phyloP scores from a whole-genome alignment of 2,329 filamentous ascomycete species.

The Colletotrichum euphorbiae region DNA sequence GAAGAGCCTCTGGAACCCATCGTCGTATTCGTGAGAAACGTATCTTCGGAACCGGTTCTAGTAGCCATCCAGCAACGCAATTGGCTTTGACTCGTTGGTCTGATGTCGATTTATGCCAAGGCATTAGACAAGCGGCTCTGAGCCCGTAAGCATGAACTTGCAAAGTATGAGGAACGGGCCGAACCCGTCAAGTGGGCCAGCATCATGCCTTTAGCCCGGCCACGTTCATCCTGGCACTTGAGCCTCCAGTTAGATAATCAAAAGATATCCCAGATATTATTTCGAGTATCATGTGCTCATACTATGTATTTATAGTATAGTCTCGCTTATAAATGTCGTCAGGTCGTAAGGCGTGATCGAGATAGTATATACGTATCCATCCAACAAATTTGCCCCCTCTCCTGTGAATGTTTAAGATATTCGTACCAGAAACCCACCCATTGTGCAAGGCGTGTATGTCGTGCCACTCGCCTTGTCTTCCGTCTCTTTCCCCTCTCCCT shows the following conservation, averaged over 20 bases:
- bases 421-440: constrained; percentile 4
- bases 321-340: constrained; percentile 34
- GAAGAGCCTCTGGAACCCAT: neutral
- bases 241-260: neutral
- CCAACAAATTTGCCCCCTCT: constrained; percentile 16
- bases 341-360: constrained; percentile 39
- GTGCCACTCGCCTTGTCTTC: neutral
- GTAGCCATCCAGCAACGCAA: neutral
- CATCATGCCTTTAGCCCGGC: constrained; percentile 8
- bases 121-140: neutral
- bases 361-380: constrained; percentile 33
- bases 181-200: constrained; percentile 20
- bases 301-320: neutral
- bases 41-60: neutral
- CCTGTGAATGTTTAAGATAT: constrained; percentile 22
- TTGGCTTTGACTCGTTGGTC: neutral
- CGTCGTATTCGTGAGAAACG: neutral
- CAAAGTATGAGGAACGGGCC: constrained; percentile 23
- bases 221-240: constrained; percentile 23
- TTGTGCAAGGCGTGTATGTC: neutral
- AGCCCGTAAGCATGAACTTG: constrained; percentile 2
- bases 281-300: neutral
- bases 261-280: neutral
- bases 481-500: neutral
- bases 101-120: constrained; percentile 6